Percentiles rank a stretch among this genome's conserved stretches.
Conservation (phyloP, 2,329 filamentous ascomycete species). For the Verticillium dahliae region DNA sequence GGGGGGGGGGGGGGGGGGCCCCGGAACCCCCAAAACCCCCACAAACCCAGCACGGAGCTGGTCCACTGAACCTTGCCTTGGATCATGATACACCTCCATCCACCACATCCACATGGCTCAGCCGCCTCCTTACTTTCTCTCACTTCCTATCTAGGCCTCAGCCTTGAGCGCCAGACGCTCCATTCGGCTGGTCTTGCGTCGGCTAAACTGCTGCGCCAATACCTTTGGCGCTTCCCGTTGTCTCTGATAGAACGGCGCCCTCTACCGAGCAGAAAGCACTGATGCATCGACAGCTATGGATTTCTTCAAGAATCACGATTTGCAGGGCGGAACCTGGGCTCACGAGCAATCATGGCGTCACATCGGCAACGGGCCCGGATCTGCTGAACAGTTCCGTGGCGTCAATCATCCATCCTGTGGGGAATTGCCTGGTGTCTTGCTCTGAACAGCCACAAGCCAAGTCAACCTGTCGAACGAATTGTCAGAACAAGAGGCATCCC, state of each 20-base stretch:
- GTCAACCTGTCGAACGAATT: conserved; percentile 4
- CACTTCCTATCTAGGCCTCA: background rate
- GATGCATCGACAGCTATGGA: background rate
- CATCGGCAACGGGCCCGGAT: conserved; percentile 8
- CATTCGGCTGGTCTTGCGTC: background rate
- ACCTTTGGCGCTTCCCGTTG: background rate
- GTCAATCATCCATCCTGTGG: conserved; percentile 15
- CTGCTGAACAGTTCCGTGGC: conserved; percentile 9
- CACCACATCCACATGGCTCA: background rate
- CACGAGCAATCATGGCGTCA: background rate
- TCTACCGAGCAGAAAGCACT: background rate
- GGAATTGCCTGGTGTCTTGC: conserved; percentile 8
- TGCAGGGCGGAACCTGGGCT: background rate
- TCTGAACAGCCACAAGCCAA: background rate
- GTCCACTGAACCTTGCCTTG: background rate
- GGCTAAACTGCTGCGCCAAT: background rate
- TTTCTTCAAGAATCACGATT: background rate
- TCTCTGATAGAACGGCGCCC: background rate
- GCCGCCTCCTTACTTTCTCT: background rate
- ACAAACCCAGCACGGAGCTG: background rate
- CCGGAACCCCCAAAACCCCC: no score
- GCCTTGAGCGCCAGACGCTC: background rate
- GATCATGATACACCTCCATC: background rate
- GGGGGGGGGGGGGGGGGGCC: no score
- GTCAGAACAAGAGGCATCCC: conserved; percentile 15